These are phyloP conservation scores for Rosellinia necatrix DNA, from an alignment of 2,329 filamentous ascomycete species.

Conservation along the genomic window DNA sequence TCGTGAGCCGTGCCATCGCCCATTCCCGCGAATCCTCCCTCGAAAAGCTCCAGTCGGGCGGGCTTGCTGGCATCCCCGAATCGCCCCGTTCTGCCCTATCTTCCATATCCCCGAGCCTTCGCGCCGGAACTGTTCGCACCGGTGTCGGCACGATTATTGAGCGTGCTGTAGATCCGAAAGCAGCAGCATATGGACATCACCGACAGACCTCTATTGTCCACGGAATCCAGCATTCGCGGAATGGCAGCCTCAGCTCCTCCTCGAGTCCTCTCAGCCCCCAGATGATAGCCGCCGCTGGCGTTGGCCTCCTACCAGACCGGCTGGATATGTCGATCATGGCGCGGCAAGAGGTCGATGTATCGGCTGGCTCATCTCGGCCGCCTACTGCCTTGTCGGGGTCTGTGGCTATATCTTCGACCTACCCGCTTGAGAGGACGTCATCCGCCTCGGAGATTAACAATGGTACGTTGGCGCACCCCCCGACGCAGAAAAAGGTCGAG, in stretches of 20 bases:
- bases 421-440: constrained; percentile 51
- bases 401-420: constrained; percentile 40
- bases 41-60: constrained; percentile 54
- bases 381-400: constrained; percentile 55
- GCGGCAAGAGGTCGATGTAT: constrained; percentile 52
- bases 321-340: constrained; percentile 55
- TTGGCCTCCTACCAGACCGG: constrained; percentile 56
- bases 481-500: constrained; percentile 59
- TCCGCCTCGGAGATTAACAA: constrained; percentile 52
- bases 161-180: constrained; percentile 60
- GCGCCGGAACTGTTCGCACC: constrained; percentile 48
- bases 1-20: constrained; percentile 45
- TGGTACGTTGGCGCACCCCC: constrained; percentile 48
- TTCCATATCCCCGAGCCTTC: constrained; percentile 46
- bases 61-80: constrained; percentile 40
- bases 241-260: constrained; percentile 82
- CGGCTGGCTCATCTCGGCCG: constrained; percentile 48
- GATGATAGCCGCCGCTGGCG: constrained; percentile 73
- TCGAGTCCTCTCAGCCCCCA: constrained; percentile 88
- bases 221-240: constrained; percentile 89
- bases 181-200: constrained; percentile 77
- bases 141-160: constrained; percentile 52
- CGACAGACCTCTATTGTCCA: constrained; percentile 97
- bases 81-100: constrained; percentile 39
- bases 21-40: constrained; percentile 64